Percentiles rank a stretch among this genome's conserved stretches.
These are phyloP conservation scores for Drechmeria coniospora DNA, from an alignment of 2,329 filamentous ascomycete genomes.

Conservation along the genomic window DNA sequence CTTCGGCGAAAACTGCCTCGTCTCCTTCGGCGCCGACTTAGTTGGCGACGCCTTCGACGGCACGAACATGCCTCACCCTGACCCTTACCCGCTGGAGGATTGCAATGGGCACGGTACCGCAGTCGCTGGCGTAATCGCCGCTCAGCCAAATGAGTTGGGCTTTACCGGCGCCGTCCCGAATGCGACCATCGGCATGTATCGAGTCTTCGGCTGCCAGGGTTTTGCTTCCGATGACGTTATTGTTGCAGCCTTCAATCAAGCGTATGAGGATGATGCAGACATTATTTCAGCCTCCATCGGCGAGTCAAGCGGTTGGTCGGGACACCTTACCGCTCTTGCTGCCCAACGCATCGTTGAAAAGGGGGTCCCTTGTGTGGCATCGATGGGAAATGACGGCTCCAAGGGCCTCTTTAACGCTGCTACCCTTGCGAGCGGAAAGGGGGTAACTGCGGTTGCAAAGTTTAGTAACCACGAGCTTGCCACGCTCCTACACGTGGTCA, in stretches of 20 bases:
- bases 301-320: slow-evolving; percentile 31
- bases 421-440: slow-evolving; percentile 29
- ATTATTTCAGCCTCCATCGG: slow-evolving; percentile 41
- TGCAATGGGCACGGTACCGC: not conserved
- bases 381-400: slow-evolving; percentile 33
- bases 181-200: slow-evolving; percentile 2
- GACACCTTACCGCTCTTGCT: slow-evolving; percentile 32
- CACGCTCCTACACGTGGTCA: no score
- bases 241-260: slow-evolving; percentile 37
- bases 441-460: slow-evolving; percentile 32
- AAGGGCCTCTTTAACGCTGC: slow-evolving; percentile 32
- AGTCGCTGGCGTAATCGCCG: not conserved
- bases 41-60: slow-evolving; percentile 1
- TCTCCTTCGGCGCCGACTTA: slow-evolving; percentile 30
- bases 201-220: slow-evolving; percentile 33
- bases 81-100: not conserved
- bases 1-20: slow-evolving; percentile 14
- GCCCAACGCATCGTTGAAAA: slow-evolving; percentile 35
- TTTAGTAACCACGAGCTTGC: slow-evolving; percentile 35
- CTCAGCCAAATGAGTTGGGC: not conserved
- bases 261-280: slow-evolving; percentile 41
- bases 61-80: not conserved
- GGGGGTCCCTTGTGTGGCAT: slow-evolving; percentile 35
- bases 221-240: slow-evolving; percentile 39
- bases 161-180: slow-evolving; percentile 3